phyloP scores from a whole-genome alignment of 768 basidiomycete species.

The Leccinum boreale region DNA sequence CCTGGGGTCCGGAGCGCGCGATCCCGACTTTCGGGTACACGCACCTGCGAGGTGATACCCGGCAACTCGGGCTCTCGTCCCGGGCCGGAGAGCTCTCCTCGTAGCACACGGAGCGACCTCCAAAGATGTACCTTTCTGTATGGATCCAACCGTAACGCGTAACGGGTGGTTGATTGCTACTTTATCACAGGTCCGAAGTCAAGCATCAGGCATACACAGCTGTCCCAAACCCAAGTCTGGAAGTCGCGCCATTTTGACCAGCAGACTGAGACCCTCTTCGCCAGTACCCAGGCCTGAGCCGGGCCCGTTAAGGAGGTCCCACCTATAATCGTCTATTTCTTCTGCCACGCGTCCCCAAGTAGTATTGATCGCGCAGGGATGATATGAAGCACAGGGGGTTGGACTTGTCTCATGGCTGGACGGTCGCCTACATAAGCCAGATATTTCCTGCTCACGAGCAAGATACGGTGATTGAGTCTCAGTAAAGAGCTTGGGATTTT shows the following conservation, averaged over 20 bases:
- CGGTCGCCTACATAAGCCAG: constrained; percentile 65
- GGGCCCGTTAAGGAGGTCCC: constrained; percentile 54
- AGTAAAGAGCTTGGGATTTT: constrained; percentile 11
- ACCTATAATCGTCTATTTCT: constrained; percentile 65
- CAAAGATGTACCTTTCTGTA: constrained; percentile 15
- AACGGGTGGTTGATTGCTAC: too few relatives aligned
- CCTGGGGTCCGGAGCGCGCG: too few relatives aligned
- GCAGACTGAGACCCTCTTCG: constrained; percentile 50
- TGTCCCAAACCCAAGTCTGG: constrained; percentile 72
- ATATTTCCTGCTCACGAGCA: constrained; percentile 62
- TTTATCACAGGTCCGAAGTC: constrained; percentile 21
- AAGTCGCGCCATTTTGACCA: constrained; percentile 74
- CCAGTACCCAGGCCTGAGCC: constrained; percentile 27
- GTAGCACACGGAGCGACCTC: too few relatives aligned
- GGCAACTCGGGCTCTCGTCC: too few relatives aligned
- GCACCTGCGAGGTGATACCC: too few relatives aligned
- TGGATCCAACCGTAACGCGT: too few relatives aligned
- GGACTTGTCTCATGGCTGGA: not conserved
- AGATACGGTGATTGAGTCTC: constrained; percentile 39
- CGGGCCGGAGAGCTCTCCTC: too few relatives aligned
- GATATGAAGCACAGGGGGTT: constrained; percentile 67
- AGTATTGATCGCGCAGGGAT: constrained; percentile 58
- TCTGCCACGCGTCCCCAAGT: constrained; percentile 68
- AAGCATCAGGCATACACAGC: constrained; percentile 36
- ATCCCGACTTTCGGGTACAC: too few relatives aligned